phyloP scores from a whole-genome alignment of 148 eudicot species.

The Dysphania ambrosioides region DNA sequence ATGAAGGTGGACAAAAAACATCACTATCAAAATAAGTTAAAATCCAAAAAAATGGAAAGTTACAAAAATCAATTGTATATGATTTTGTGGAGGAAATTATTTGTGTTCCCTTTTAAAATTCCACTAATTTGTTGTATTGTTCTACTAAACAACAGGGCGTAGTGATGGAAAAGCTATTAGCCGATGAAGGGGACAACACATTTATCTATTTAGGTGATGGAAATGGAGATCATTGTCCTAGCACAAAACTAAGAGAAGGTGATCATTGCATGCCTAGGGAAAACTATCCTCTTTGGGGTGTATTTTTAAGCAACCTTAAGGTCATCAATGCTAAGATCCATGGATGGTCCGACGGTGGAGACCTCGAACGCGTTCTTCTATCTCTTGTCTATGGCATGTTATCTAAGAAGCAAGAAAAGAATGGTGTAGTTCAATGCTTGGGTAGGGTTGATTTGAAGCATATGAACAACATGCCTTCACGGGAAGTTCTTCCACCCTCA shows the following conservation, averaged over 20 bases:
- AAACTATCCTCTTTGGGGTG: constrained; percentile 34
- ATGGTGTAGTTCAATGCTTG: constrained; percentile 8
- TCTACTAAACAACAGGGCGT: constrained; percentile 20
- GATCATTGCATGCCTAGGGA: constrained; percentile 41
- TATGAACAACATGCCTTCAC: constrained; percentile 22
- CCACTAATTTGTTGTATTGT: not conserved
- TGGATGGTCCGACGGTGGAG: constrained; percentile 37
- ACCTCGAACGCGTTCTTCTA: constrained; percentile 27
- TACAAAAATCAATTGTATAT: not conserved
- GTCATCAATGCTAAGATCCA: constrained; percentile 28
- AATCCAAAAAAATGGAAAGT: not conserved
- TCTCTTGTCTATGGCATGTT: constrained; percentile 8
- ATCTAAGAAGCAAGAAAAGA: constrained; percentile 4
- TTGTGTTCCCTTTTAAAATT: not conserved
- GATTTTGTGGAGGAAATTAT: constrained; percentile 1
- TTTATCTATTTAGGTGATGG: constrained; percentile 45
- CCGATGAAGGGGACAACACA: constrained; percentile 22
- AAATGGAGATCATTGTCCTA: constrained; percentile 38
- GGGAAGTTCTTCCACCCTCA: constrained; percentile 23
- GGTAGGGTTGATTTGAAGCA: constrained; percentile 20
- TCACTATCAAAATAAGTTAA: not conserved
- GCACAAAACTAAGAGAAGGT: constrained; percentile 24
- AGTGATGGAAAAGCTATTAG: constrained; percentile 32
- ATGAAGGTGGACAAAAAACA: constrained; percentile 7
- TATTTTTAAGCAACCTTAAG: constrained; percentile 27